A percentile compares a stretch with the other conserved stretches of the same genome.
Conservation (phyloP, 257 asterid genomes). For the Ilex aquifolium region DNA sequence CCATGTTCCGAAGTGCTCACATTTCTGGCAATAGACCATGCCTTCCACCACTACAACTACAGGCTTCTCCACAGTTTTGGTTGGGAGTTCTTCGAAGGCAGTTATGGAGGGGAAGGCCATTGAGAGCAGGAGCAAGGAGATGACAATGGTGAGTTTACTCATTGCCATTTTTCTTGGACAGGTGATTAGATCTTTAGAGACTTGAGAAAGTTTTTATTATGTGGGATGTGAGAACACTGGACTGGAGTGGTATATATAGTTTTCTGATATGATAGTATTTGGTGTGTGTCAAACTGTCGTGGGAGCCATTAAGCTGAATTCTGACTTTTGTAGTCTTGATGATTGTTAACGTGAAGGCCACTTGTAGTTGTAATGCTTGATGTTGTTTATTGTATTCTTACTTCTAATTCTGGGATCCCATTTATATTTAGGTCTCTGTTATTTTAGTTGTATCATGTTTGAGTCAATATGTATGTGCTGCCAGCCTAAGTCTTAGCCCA, state of each 20-base stretch:
- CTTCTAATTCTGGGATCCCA: too few relatives aligned
- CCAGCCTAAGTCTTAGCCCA: too few relatives aligned
- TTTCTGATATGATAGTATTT: conserved; percentile 8
- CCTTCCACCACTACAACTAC: conserved; percentile 76
- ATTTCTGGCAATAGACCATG: conserved; percentile 71
- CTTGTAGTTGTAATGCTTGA: conserved; percentile 16
- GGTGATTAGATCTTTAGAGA: background rate
- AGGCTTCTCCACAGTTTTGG: conserved; percentile 28
- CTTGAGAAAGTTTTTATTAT: conserved; percentile 4
- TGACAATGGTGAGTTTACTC: conserved; percentile 2
- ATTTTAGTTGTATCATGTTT: too few relatives aligned
- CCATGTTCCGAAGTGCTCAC: conserved; percentile 56
- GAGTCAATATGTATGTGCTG: too few relatives aligned
- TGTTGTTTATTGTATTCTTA: too few relatives aligned
- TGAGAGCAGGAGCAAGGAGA: conserved; percentile 37
- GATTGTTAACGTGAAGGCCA: conserved; percentile 48
- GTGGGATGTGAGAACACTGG: conserved; percentile 5
- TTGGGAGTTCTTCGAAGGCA: conserved; percentile 17
- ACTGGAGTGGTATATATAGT: conserved; percentile 26
- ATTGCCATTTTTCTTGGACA: background rate
- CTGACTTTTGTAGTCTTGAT: conserved; percentile 1
- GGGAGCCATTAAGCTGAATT: conserved; percentile 35
- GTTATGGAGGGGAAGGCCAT: conserved; percentile 25
- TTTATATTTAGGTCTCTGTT: too few relatives aligned
- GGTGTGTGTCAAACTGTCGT: conserved; percentile 31